Conservation (phyloP, 2,329 filamentous ascomycete species). For the Bipolaris cookei region DNA sequence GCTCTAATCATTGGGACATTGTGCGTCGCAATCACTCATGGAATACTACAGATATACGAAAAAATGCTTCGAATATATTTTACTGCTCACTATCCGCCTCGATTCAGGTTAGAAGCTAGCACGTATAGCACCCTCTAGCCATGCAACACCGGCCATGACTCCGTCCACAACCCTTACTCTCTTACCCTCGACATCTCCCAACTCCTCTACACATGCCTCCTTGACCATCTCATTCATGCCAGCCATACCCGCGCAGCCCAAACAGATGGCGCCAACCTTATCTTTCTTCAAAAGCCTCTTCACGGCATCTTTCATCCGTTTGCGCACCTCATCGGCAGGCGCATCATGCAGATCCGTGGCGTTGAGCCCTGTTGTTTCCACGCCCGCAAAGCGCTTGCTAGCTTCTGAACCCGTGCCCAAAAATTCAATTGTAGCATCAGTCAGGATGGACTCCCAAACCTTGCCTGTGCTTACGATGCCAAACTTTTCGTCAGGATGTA, state of each 20-base stretch:
- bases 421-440: slow-evolving; percentile 67
- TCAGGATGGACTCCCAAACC: slow-evolving; percentile 79
- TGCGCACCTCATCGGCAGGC: slow-evolving; percentile 66
- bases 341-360: slow-evolving; percentile 80
- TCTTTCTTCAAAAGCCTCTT: slow-evolving; percentile 65
- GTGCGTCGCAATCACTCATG: neutral
- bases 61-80: neutral
- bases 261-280: slow-evolving; percentile 71
- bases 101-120: slow-evolving; percentile 35
- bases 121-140: slow-evolving; percentile 61
- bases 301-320: slow-evolving; percentile 73
- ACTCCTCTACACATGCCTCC: slow-evolving; percentile 67
- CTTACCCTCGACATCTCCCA: slow-evolving; percentile 65
- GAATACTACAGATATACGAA: neutral
- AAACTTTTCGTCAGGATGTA: slow-evolving; percentile 64
- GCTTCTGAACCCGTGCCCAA: slow-evolving; percentile 59
- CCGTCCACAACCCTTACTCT: slow-evolving; percentile 79
- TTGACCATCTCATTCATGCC: slow-evolving; percentile 80
- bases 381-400: slow-evolving; percentile 71
- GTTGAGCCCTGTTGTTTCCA: slow-evolving; percentile 79
- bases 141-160: slow-evolving; percentile 71
- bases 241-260: slow-evolving; percentile 92
- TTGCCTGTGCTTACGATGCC: slow-evolving; percentile 89
- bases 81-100: neutral
- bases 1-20: neutral